These are phyloP conservation scores for Oryza longistaminata DNA, from an alignment of 176 grass and related monocot genomes.

Conservation along the genomic window DNA sequence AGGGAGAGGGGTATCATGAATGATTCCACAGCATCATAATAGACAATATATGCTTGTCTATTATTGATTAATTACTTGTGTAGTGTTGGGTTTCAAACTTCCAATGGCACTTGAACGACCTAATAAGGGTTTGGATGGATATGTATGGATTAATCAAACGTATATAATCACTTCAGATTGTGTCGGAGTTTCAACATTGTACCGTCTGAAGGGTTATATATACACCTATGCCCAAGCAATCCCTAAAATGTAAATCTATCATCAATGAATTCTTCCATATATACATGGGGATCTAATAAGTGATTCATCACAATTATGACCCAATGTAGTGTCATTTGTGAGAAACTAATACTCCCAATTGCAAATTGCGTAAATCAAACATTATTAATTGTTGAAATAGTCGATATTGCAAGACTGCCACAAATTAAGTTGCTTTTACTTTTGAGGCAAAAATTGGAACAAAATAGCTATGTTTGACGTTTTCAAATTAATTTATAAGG, in stretches of 20 bases:
- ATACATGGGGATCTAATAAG: neutral
- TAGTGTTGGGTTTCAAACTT: neutral
- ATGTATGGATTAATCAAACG: neutral
- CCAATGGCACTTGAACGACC: neutral
- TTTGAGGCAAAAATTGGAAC: neutral
- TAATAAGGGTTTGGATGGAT: neutral
- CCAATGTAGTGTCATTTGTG: neutral
- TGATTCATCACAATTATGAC: neutral
- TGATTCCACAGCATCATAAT: neutral
- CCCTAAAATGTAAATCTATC: neutral
- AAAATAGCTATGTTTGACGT: neutral
- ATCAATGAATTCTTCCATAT: neutral
- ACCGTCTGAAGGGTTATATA: neutral
- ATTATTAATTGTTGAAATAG: neutral
- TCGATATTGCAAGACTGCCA: neutral
- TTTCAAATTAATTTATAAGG: neutral
- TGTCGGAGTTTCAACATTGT: neutral
- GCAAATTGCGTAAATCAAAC: neutral
- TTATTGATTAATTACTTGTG: neutral
- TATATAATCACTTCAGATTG: neutral
- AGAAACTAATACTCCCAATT: too few relatives aligned
- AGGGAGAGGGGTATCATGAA: too few relatives aligned
- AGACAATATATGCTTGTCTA: neutral
- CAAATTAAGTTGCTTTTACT: neutral
- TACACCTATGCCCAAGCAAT: neutral